These are phyloP conservation scores for Mangifera indica DNA, from an alignment of 345 rosid species.

Conservation along the genomic window DNA sequence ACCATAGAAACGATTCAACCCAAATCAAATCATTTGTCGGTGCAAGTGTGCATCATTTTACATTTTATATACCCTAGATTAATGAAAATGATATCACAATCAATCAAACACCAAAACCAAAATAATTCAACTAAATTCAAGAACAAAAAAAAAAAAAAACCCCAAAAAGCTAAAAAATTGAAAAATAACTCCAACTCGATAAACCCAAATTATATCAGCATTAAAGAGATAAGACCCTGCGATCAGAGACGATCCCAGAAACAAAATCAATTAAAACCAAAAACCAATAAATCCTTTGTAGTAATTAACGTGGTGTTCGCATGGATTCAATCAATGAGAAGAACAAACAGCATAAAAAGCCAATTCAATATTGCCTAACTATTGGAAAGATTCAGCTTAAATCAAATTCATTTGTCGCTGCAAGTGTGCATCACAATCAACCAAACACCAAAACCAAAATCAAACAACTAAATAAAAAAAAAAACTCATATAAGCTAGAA, in stretches of 20 bases:
- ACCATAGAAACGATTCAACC: neutral
- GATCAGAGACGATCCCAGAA: neutral
- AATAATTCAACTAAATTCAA: neutral
- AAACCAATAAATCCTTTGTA: neutral
- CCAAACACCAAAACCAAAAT: neutral
- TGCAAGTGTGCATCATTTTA: neutral
- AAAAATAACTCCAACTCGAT: neutral
- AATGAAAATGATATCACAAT: neutral
- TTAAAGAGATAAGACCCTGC: neutral
- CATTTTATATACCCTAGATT: neutral
- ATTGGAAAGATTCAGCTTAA: too few relatives aligned
- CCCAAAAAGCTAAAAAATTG: neutral
- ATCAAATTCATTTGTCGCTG: neutral
- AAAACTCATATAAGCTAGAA: neutral
- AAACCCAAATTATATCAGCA: neutral
- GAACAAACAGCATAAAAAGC: too few relatives aligned
- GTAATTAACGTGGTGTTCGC: too few relatives aligned
- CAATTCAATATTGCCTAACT: too few relatives aligned
- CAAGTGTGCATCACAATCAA: neutral
- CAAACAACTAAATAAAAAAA: neutral
- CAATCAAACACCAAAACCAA: neutral
- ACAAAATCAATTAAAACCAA: neutral
- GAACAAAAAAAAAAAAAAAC: neutral
- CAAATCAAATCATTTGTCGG: neutral
- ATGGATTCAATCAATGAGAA: too few relatives aligned